Evolutionary conservation across 2,329 filamentous ascomycete genomes (phyloP), one percentile per base, ranked within the genome.

Genomic region (Talaromyces sp.): DNA sequence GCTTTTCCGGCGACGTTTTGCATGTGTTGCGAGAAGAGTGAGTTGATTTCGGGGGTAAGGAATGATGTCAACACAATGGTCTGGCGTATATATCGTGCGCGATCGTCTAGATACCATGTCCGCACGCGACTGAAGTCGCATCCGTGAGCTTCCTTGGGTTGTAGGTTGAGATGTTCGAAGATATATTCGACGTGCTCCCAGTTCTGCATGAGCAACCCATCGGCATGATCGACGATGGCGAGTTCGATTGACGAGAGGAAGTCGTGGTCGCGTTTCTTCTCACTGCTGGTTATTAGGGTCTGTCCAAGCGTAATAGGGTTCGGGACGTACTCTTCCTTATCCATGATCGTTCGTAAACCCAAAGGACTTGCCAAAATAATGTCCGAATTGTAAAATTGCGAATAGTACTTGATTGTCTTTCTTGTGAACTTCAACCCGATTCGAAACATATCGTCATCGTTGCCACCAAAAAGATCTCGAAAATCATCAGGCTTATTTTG

Each of bases 371-470:
- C 92, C 60, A 99, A 83, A 61, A 99, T 91, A 67, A 99, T 92
- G 73, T 99, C 95, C 9, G 93, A 96, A 74, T 89, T 93, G 81
- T 98, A 98, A 75, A 99, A 99, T 66, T 92, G 90, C 0, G 93
- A 85, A 79, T 96, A 99, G 74, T 90, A 95, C 75, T 97, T 98
- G 72, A 98, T 83, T 0, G 92, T 96, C 77, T 97, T 98, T 65
- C 95, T 86, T 0, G 95, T 98, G 74, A 99, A 96, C 76, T 98
- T 99, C 72, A 99, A 77, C n/a, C 93, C 95, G 1, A 98, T 81
- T 2, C 93, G 87, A 79, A 98, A 99, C 85, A 96, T 95, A 77
- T 99, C 95, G 73, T 98, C 95, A 73, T 96, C 92, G 73, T 97
- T 98, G 64, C 95, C 95, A 65, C 88, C 88, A 71, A 99, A 99